Evolutionary conservation across 805 yeast species (phyloP), one percentile per base, ranked within the genome.

Genomic region (Brettanomyces custersianus): DNA sequence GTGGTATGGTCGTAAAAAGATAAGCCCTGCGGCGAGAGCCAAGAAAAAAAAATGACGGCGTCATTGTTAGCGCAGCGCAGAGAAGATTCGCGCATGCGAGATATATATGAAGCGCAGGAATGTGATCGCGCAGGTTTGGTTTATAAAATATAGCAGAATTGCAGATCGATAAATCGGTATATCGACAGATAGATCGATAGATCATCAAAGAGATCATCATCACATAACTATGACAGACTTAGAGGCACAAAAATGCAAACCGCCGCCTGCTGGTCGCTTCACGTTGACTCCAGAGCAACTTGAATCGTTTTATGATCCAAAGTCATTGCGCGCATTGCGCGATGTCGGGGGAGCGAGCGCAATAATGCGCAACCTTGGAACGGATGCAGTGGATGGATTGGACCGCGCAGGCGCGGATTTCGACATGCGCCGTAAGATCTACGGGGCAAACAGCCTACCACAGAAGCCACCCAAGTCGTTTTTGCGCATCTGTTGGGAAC

Each of bases 361-460:
- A 10, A 19, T 65, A 59, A 36, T 55, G 48, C 19, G 35, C 41
- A 20, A 49, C 46, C 22, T 63, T 62, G 35, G 52, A 55, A 43
- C 77, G 2, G 62, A 68, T 33, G 38, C 51, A 3, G 33, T 44
- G 4, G 44, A 40, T 2, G 85, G 84, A 0, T 51, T 77, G 11
- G 45, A 63, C 18, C 51, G 30, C 2, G 34, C 59, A 2, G 49
- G 61, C 15, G 46, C 54, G 4, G 65, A 66, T 24, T 32, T 44
- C 6, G 40, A 46, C 4, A 39, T 45, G 4, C 63, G 95, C 36
- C 44, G 44, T 1, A 41, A 48, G n/a, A 59, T 55, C 5, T 92
- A 73, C 55, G 95, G 95, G 18, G 60, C 56, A 13, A 92, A 92
- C 54, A 57, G 51, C 18, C 56, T 92, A 15, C 97, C 97, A 0